phyloP scores from a whole-genome alignment of 345 rosid genomes.

The Gossypium mustelinum region DNA sequence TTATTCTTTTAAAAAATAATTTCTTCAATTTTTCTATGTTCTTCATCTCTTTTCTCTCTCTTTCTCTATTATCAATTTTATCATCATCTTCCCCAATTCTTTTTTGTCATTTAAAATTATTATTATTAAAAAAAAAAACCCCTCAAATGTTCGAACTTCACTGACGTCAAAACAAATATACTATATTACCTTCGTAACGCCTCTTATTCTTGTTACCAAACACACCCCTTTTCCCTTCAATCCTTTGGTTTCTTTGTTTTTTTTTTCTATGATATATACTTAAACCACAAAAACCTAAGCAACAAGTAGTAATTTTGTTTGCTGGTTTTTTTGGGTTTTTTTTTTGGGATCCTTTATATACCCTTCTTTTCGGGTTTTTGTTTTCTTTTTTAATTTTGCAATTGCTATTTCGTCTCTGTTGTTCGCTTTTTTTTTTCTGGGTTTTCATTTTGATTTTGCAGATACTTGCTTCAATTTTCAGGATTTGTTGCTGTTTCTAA shows the following conservation, averaged over 20 bases:
- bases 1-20: not conserved
- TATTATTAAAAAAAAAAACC: not conserved
- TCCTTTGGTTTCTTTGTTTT: too few species aligned
- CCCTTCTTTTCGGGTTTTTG: too few species aligned
- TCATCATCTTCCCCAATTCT: not conserved
- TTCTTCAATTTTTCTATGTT: not conserved
- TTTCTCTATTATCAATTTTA: not conserved
- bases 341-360: not conserved
- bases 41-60: not conserved
- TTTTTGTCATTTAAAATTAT: not conserved
- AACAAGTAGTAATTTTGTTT: not conserved
- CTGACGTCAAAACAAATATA: not conserved
- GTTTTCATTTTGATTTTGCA: not conserved
- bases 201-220: conserved; percentile 9
- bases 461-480: not conserved
- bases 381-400: not conserved
- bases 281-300: not conserved
- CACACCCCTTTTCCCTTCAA: not conserved
- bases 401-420: not conserved
- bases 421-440: not conserved
- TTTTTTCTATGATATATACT: too few species aligned
- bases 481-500: not conserved
- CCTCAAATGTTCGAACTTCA: conserved; percentile 11
- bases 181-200: not conserved
- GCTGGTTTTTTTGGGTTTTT: too few species aligned